These are phyloP conservation scores for Moesziomyces parantarcticus DNA, from an alignment of 1,284 basidiomycete genomes.

Conservation along the genomic window DNA sequence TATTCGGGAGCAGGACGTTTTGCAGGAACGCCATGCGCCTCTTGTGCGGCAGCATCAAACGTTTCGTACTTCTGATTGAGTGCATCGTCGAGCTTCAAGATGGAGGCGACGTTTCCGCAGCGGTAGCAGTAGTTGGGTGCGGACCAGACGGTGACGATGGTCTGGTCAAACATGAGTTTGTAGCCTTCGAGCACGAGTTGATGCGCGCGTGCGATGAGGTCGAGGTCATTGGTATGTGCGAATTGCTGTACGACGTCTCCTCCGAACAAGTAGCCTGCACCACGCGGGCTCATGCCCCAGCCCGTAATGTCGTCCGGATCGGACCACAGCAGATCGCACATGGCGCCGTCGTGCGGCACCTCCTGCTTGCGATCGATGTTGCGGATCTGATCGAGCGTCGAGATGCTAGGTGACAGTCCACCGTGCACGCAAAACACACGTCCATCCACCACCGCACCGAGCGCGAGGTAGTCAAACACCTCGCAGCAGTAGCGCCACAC, in stretches of 20 bases:
- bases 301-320: conserved; percentile 79
- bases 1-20: conserved; percentile 63
- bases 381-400: conserved; percentile 75
- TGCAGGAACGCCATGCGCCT: conserved; percentile 60
- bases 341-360: conserved; percentile 98
- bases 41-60: conserved; percentile 63
- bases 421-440: conserved; percentile 93
- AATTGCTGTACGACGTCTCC: conserved; percentile 90
- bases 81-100: conserved; percentile 64
- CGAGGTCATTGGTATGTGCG: conserved; percentile 88
- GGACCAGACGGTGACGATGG: conserved; percentile 98
- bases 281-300: conserved; percentile 93
- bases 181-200: conserved; percentile 97
- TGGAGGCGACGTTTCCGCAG: conserved; percentile 65
- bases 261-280: conserved; percentile 95
- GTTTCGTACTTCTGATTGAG: conserved; percentile 65
- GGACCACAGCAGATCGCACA: conserved; percentile 99
- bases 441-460: conserved; percentile 94
- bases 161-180: conserved; percentile 96
- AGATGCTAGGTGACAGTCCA: conserved; percentile 76
- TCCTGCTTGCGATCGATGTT: conserved; percentile 96
- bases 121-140: conserved; percentile 97
- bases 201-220: conserved; percentile 95
- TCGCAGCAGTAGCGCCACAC: conserved; percentile 99
- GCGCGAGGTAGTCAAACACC: conserved; percentile 94